A percentile compares a stretch with the other conserved stretches of the same genome.
These are phyloP conservation scores for Sporothrix globosa DNA, from an alignment of 2,329 filamentous ascomycete genomes.

Conservation along the genomic window DNA sequence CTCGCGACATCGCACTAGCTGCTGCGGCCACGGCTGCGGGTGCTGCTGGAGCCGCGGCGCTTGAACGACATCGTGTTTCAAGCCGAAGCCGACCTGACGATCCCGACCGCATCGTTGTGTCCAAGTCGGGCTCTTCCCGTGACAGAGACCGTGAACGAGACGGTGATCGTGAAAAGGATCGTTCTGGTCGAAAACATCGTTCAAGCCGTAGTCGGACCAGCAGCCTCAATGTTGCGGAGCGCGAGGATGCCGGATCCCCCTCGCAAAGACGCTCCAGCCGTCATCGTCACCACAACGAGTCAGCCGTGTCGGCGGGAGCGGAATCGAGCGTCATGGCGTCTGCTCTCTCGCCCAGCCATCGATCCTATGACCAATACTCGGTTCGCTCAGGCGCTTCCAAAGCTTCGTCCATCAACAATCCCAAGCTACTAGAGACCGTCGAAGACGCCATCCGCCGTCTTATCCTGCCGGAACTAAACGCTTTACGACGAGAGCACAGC, in stretches of 20 bases:
- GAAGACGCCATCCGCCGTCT: constrained; percentile 89
- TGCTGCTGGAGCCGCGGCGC: constrained; percentile 49
- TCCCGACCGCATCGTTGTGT: constrained; percentile 47
- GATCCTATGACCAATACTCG: constrained; percentile 59
- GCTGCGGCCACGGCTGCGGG: constrained; percentile 47
- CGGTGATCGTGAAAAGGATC: constrained; percentile 38
- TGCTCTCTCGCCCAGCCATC: constrained; percentile 57
- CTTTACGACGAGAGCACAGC: constrained; percentile 87
- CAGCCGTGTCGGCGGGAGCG: constrained; percentile 52
- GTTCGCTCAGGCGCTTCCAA: constrained; percentile 55
- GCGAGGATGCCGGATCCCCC: constrained; percentile 53
- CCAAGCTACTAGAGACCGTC: constrained; percentile 85
- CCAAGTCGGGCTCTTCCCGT: constrained; percentile 37
- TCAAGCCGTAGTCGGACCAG: constrained; percentile 56
- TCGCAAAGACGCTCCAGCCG: constrained; percentile 55
- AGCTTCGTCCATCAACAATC: constrained; percentile 82
- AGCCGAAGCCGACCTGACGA: constrained; percentile 46
- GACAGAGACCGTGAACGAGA: constrained; percentile 28
- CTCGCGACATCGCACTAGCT: constrained; percentile 47
- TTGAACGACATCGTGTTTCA: constrained; percentile 43
- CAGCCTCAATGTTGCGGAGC: constrained; percentile 51
- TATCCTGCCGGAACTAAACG: constrained; percentile 88
- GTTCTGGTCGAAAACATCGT: constrained; percentile 54
- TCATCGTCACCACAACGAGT: constrained; percentile 56
- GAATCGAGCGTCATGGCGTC: constrained; percentile 61